phyloP scores from a whole-genome alignment of 225 moss, liverwort and hornwort species.

The Bryum argenteum region DNA sequence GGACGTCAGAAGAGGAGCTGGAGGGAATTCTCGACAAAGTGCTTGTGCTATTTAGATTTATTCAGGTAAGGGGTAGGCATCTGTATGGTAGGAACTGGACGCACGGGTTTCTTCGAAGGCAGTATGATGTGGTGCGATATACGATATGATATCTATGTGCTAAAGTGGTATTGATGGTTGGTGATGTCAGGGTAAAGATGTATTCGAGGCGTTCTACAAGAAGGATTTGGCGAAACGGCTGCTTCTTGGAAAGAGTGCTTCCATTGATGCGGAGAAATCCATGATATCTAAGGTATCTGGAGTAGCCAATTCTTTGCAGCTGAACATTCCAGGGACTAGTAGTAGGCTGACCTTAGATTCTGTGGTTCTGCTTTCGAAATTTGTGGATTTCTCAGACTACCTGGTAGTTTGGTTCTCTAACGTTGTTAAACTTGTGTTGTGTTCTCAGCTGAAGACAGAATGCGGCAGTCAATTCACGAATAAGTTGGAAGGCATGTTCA shows the following conservation, averaged over 20 bases:
- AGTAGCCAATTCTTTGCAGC: neutral
- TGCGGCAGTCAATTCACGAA: constrained; percentile 96
- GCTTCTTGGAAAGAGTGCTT: constrained; percentile 93
- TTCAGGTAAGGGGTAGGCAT: no score
- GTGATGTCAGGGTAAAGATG: constrained; percentile 78
- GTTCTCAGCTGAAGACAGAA: constrained; percentile 85
- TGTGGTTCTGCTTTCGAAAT: neutral
- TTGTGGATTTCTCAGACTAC: neutral
- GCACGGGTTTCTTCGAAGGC: neutral
- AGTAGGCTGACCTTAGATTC: neutral
- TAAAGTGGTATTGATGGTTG: constrained; percentile 10
- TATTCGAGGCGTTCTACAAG: constrained; percentile 95
- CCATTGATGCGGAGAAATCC: constrained; percentile 96
- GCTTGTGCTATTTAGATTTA: no score
- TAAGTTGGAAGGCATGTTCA: constrained; percentile 97
- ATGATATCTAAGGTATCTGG: constrained; percentile 90
- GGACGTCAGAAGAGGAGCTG: no score
- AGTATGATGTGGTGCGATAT: neutral
- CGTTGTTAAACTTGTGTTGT: neutral
- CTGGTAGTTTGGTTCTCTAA: constrained; percentile 11
- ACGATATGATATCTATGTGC: neutral
- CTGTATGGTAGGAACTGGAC: no score
- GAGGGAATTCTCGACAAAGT: constrained; percentile 78
- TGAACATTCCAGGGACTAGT: neutral
- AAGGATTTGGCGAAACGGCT: constrained; percentile 91